Evolutionary conservation across 2,329 filamentous ascomycete species (phyloP), one percentile per base, ranked within the genome.

Genomic region (Emergomyces pasteurianus): DNA sequence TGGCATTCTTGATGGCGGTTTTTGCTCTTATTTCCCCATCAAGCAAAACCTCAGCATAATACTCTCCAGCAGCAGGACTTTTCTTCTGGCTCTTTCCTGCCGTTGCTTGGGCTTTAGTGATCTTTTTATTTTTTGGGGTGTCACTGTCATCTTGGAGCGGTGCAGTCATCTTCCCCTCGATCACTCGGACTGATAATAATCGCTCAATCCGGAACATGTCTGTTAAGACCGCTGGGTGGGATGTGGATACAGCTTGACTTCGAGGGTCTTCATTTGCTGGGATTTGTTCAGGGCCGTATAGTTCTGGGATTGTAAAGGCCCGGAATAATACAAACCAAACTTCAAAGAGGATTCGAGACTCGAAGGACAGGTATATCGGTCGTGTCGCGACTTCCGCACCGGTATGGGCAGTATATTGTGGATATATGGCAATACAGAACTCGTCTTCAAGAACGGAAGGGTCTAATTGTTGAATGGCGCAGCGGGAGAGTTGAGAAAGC

Each of bases 261-360:
- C 69, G 68, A 14, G 77, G 67, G 47, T 83, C 79, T 18, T 84
- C 71, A 60, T 70, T 63, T 38, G 65, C 58, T 10, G 68, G 60
- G 18, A 65, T 66, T 61, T 78, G 76, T 63, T 82, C 81, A n/a
- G 83, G 82, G 1, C 86, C 89, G 70, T 96, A 97, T 14, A 97
- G 80, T 67, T 96, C 91, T 0, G 94, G 92, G 53, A 95, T 86
- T 0, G 92, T 90, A 72, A 96, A 96, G 0, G 92, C 91, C 64
- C 92, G 85, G 36, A 99, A 74, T 10, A 99, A 78, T 7, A 96
- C 92, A 68, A 95, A 92, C 94, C 94, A 99, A 14, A 96, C 94
- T 72, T 99, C 94, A 68, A 95, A 96, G n/a, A 95, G 80, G 7
- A 95, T 85, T 49, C 92, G 84, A 31, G 85, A 92, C 67, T 97